Base-by-base conservation (phyloP, 2,329 filamentous ascomycete species). In the Rhynchosporium graminicola region DNA sequence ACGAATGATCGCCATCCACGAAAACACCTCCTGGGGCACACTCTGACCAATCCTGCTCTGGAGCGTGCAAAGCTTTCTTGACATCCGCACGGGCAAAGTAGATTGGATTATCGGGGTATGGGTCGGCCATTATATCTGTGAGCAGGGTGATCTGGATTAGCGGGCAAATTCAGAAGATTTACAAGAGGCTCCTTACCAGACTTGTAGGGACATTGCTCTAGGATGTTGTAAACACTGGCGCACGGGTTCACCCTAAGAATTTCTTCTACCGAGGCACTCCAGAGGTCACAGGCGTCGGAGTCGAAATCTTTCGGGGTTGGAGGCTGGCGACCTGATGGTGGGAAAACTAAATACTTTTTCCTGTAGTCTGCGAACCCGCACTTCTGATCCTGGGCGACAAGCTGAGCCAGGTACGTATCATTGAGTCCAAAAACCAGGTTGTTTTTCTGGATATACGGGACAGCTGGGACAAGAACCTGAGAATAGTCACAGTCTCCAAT, bases 331-430 rank as follows among this genome's bases (percentile, higher is more conserved):
- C 71, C 67, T 28, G 71, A 69, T 2, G 78, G 74, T 12, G 78
- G 78, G 62, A 77, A 80, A 4, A 69, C 73, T 62, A 80, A 76
- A 67, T 81, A 80, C 47, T 80, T 75, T n/a, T 80, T 74, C 42
- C 80, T 70, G 68, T 76, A 80, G 1, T 74, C 72, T 10, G 74
- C 74, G 68, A 81, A 82, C 48, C 79, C 79, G 67, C 81, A 83
- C 5, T 72, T 68, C 33, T 79, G 66, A 57, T 80, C 77, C 8
- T 76, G 70, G 7, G 65, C 68, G 45, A 79, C 73, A 7, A 82
- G 70, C 31, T 78, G 63, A 0, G 71, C 72, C 58, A 78, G 71
- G 66, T 77, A 79, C n/a, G 73, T 76, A 6, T 71, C 69, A 61
- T 82, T 80, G 63, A 82, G 74, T 59, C 76, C 75, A 66, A 82